These are phyloP conservation scores for Fragosphaeria purpurea DNA, from an alignment of 2,329 filamentous ascomycete species.

Conservation along the genomic window DNA sequence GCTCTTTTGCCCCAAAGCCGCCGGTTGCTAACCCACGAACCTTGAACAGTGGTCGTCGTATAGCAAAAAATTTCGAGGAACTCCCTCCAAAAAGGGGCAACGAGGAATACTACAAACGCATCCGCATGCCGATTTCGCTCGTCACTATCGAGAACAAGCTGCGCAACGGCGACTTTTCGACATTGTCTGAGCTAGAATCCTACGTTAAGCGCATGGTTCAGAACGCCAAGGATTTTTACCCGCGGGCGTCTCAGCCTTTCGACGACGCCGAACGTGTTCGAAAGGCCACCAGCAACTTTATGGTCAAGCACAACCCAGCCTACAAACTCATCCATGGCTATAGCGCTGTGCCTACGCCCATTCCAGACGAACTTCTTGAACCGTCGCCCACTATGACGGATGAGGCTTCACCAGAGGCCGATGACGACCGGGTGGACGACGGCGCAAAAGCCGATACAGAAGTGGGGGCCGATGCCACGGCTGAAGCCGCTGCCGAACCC, in stretches of 20 bases:
- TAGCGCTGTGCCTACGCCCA: slow-evolving; percentile 60
- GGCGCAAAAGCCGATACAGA: slow-evolving; percentile 21
- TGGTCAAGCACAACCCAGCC: slow-evolving; percentile 78
- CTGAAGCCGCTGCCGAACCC: slow-evolving; percentile 27
- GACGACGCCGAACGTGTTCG: slow-evolving; percentile 80
- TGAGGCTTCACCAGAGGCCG: background rate
- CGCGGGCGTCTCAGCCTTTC: slow-evolving; percentile 60
- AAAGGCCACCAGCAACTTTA: slow-evolving; percentile 78
- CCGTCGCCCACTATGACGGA: background rate
- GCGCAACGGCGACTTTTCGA: slow-evolving; percentile 55
- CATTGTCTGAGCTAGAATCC: slow-evolving; percentile 65
- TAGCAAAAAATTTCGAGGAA: slow-evolving; percentile 65
- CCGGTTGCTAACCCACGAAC: background rate
- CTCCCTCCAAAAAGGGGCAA: slow-evolving; percentile 55
- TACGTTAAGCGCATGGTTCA: slow-evolving; percentile 81
- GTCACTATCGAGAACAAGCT: slow-evolving; percentile 69
- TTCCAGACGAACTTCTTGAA: slow-evolving; percentile 43
- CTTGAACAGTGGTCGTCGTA: slow-evolving; percentile 52
- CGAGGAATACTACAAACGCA: slow-evolving; percentile 68
- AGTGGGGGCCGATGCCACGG: slow-evolving; percentile 21
- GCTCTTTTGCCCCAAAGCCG: background rate
- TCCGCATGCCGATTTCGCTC: slow-evolving; percentile 69
- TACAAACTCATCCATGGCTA: slow-evolving; percentile 60
- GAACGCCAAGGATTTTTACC: slow-evolving; percentile 79
- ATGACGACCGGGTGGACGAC: slow-evolving; percentile 10